These are phyloP conservation scores for Chrysoporthe austroafricana DNA, from an alignment of 2,329 filamentous ascomycete species.

Conservation along the genomic window DNA sequence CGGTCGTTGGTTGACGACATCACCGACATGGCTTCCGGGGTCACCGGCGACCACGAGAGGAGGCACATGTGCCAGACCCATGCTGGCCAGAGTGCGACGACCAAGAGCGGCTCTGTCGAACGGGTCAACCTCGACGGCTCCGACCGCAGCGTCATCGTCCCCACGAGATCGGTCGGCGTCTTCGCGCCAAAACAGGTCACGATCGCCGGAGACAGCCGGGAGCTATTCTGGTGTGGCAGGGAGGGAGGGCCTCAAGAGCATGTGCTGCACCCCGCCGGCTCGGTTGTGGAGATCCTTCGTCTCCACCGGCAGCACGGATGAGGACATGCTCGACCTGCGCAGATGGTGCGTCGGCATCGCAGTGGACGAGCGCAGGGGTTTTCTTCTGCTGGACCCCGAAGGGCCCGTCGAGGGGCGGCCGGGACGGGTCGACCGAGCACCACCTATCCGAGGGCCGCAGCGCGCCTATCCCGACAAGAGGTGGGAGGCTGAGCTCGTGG, in stretches of 20 bases:
- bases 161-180: conserved; percentile 40
- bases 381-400: conserved; percentile 65
- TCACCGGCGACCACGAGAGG: conserved; percentile 40
- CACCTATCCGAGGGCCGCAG: conserved; percentile 45
- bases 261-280: conserved; percentile 47
- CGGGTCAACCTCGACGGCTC: conserved; percentile 52
- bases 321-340: conserved; percentile 36
- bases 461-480: conserved; percentile 36
- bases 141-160: conserved; percentile 47
- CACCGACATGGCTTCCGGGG: conserved; percentile 46
- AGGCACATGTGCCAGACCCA: conserved; percentile 53
- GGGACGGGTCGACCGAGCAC: conserved; percentile 39
- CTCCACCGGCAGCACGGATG: conserved; percentile 18
- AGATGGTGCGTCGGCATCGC: conserved; percentile 62
- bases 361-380: conserved; percentile 44
- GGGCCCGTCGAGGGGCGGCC: conserved; percentile 51
- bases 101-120: conserved; percentile 40
- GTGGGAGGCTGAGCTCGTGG: conserved; percentile 47
- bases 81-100: conserved; percentile 51
- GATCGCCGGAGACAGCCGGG: conserved; percentile 35
- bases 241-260: conserved; percentile 45
- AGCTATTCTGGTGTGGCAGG: conserved; percentile 49
- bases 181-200: conserved; percentile 55
- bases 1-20: conserved; percentile 33
- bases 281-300: conserved; percentile 45